phyloP scores from a whole-genome alignment of 345 rosid species.

The Citrus glauca region DNA sequence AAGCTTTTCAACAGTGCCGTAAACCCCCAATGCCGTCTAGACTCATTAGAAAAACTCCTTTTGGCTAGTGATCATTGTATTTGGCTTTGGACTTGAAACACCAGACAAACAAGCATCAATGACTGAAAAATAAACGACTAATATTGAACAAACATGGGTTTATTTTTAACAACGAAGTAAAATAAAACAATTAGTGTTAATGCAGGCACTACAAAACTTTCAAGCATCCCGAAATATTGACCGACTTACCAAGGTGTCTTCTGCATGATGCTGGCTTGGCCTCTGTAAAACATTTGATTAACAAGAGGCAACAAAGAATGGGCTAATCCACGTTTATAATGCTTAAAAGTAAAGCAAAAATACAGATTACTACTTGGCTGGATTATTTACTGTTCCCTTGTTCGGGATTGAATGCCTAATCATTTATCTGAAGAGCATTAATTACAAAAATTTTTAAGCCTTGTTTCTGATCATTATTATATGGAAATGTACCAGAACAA shows the following conservation, averaged over 20 bases:
- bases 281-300: neutral
- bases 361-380: neutral
- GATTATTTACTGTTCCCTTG: too few relatives aligned
- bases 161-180: neutral
- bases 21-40: neutral
- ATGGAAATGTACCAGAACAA: constrained; percentile 3
- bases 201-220: neutral
- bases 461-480: neutral
- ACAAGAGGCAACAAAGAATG: neutral
- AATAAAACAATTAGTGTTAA: neutral
- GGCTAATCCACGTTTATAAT: neutral
- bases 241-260: neutral
- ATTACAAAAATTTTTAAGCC: neutral
- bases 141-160: neutral
- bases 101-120: neutral
- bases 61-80: too few relatives aligned
- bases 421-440: neutral
- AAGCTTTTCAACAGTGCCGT: neutral
- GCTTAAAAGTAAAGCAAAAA: neutral
- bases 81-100: neutral
- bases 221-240: neutral
- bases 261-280: neutral
- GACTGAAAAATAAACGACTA: neutral
- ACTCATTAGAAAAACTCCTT: neutral
- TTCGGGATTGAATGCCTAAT: neutral